Evolutionary conservation across 1,284 basidiomycete species (phyloP), one percentile per base, ranked within the genome.

Genomic region (Moesziomyces parantarcticus): DNA sequence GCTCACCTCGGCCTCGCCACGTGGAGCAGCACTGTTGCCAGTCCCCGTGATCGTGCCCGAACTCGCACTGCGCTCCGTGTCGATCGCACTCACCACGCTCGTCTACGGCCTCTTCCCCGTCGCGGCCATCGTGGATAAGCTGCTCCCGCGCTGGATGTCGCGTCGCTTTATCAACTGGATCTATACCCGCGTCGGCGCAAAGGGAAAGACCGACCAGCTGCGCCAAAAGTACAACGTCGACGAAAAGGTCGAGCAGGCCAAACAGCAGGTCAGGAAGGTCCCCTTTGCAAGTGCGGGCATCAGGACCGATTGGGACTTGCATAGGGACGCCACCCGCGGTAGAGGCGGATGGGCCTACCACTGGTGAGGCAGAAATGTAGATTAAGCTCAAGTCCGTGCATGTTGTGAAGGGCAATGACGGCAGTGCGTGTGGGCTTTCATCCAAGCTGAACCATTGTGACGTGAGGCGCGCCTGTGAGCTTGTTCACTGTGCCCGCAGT

Each of bases 261-360:
- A 62, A 41, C 45, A 67, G 36, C 70, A 62, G 46, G 69, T 71
- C 3, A 61, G 75, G 50, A 67, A 65, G 36, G 66, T 79, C 4
- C 77, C 77, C 21, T 79, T 77, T 58, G 75, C 75, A 14, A 68
- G 55, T 25, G 74, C 76, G 2, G 77, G 77, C 7, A 70, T 79
- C n/a, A 48, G 77, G 25, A 78, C 77, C 8, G 59, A 69, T 3
- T 75, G 65, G 61, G 77, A 79, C 50, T 20, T 78, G 0, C 58
- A 71, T 18, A 50, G 65, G 7, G 77, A 79, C 54, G 59, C 57
- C 0, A 20, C 70, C 58, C 22, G 55, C 21, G 75, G 75, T 0
- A 23, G 48, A 3, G 77, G 70, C 21, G 77, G 77, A 1, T 73
- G 70, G 70, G 50, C 57, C 25, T 73, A 73, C 36, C 40, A 67